Conservation (phyloP, 768 basidiomycete genomes). For the Rhizopogon vulgaris region DNA sequence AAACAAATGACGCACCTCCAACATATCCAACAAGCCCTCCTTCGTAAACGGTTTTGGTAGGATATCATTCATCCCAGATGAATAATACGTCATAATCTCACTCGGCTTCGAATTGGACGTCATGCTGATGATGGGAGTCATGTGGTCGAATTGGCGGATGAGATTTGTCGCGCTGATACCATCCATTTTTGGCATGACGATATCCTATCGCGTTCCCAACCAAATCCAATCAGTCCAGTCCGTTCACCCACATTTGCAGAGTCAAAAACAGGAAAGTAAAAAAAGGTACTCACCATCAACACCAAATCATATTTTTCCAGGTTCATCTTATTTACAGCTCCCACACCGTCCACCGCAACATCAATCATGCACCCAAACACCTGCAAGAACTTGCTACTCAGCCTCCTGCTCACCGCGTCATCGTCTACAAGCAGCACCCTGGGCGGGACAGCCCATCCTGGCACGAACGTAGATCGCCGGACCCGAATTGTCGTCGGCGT, state of each 20-base stretch:
- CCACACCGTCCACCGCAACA: slow-evolving; percentile 88
- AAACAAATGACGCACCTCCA: slow-evolving; percentile 53
- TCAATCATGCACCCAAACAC: slow-evolving; percentile 94
- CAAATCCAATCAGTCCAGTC: slow-evolving; percentile 1
- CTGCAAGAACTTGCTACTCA: slow-evolving; percentile 90
- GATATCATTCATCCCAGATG: slow-evolving; percentile 89
- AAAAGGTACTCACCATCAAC: slow-evolving; percentile 66
- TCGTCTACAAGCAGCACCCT: slow-evolving; percentile 92
- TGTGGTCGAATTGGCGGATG: slow-evolving; percentile 91
- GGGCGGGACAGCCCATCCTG: slow-evolving; percentile 89
- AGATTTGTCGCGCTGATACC: slow-evolving; percentile 88
- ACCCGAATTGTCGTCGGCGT: slow-evolving; percentile 41
- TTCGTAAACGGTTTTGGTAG: slow-evolving; percentile 97
- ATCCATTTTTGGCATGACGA: slow-evolving; percentile 88
- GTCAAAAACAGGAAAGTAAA: background rate
- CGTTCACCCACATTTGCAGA: background rate
- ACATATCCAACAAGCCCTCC: slow-evolving; percentile 83
- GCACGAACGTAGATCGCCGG: slow-evolving; percentile 74
- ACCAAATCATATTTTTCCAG: slow-evolving; percentile 93
- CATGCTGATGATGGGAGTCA: slow-evolving; percentile 98
- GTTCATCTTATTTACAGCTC: slow-evolving; percentile 95
- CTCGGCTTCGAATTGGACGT: slow-evolving; percentile 91
- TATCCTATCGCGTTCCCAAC: slow-evolving; percentile 51
- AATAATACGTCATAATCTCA: slow-evolving; percentile 80
- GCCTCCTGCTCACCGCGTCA: slow-evolving; percentile 82